Base-by-base conservation (phyloP, 2,329 filamentous ascomycete species). In the Botrytis tulipae region DNA sequence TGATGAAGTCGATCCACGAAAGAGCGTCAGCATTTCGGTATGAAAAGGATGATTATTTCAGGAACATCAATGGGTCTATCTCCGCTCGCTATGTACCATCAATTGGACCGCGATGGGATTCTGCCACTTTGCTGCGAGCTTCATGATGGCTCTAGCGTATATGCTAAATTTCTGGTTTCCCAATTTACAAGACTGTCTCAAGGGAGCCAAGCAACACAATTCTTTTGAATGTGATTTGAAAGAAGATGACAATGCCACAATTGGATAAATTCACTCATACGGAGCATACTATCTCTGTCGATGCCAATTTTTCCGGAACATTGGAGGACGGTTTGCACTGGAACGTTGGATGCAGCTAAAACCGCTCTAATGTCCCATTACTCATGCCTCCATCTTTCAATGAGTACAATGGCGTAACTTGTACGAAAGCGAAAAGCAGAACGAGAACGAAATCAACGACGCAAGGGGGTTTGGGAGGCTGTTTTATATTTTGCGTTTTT, bases 1-100 rank as follows among this genome's bases (percentile, higher is more conserved):
- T 25, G 93, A 97, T 72, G 94, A 97, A 78, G 91, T 89, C 1
- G 89, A 92, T 65, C 84, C 86, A 71, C 86, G 91, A 76, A 92
- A 92, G 79, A 88, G 87, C 73, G 85, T 91, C 66, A 89, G 87
- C 74, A 91, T 93, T 74, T 83, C 83, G 29, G 85, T 91, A 29
- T 90, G 74, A 80, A 48, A n/a, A 57, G 14, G 20, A 29, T n/a
- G 10, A n/a, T 16, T 29, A 32, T 18, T 42, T 57, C 5, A 10
- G 37, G 14, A 46, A n/a, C 20, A 18, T 35, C 35, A 37, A 59
- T 22, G 1, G 29, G 25, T 8, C 35, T 3, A n/a, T 35, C 35
- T 51, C 22, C 42, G 6, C 3, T 37, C 54, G 14, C 14, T 44
- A 35, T 42, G 29, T n/a, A 2, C 14, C 35, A 22, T 22, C 20